These are phyloP conservation scores for Suillus tomentosus DNA, from an alignment of 768 basidiomycete species.

Conservation along the genomic window DNA sequence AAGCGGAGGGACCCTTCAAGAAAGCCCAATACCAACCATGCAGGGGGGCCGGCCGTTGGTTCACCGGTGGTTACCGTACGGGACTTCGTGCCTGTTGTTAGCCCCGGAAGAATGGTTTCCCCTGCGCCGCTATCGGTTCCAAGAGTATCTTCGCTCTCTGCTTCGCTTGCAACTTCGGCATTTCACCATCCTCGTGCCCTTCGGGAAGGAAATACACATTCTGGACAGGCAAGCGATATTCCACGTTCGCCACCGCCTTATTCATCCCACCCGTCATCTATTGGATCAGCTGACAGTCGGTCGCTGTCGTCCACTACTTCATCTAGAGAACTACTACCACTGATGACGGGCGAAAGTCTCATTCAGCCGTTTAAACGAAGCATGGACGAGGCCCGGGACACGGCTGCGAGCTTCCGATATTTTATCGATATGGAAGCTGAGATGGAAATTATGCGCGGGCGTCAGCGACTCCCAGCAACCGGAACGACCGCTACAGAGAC, in stretches of 20 bases:
- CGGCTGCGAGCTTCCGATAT: constrained; percentile 50
- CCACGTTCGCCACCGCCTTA: constrained; percentile 36
- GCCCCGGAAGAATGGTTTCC: constrained; percentile 39
- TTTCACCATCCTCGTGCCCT: constrained; percentile 54
- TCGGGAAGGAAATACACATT: constrained; percentile 21
- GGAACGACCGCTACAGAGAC: constrained; percentile 7
- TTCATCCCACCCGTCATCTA: constrained; percentile 37
- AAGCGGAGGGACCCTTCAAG: constrained; percentile 24
- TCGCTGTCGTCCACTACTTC: constrained; percentile 21
- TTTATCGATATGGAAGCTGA: constrained; percentile 46
- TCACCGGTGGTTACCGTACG: constrained; percentile 45
- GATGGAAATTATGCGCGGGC: constrained; percentile 29
- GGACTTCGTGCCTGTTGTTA: constrained; percentile 56
- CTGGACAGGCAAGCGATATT: constrained; percentile 20
- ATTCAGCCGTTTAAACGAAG: constrained; percentile 44
- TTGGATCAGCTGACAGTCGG: constrained; percentile 27
- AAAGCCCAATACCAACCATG: constrained; percentile 21
- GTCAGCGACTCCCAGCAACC: constrained; percentile 20
- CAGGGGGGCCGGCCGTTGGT: constrained; percentile 29
- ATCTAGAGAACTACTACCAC: constrained; percentile 25
- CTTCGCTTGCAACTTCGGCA: constrained; percentile 61
- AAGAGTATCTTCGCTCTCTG: constrained; percentile 64
- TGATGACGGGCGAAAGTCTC: constrained; percentile 27
- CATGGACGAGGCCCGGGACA: constrained; percentile 48
- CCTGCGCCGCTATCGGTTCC: constrained; percentile 38